phyloP scores from a whole-genome alignment of 2,329 filamentous ascomycete species.

The Chrysosporium queenslandicum region DNA sequence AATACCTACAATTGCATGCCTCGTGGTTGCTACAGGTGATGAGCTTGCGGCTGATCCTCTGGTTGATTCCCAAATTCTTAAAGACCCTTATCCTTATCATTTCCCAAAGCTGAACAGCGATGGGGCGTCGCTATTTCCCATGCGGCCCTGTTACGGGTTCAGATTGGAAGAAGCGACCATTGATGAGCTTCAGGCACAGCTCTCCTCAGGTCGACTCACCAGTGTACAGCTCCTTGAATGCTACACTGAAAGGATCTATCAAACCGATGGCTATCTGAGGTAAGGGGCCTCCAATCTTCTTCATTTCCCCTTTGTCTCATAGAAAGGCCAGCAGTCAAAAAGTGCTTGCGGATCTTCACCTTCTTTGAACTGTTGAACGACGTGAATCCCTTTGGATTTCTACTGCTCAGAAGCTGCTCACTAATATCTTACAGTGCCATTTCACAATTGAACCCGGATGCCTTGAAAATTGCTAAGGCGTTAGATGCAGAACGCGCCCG shows the following conservation, averaged over 20 bases:
- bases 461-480: constrained; percentile 49
- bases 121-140: constrained; percentile 44
- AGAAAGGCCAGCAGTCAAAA: no score
- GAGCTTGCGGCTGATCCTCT: constrained; percentile 19
- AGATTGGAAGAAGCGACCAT: constrained; percentile 60
- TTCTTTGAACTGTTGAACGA: no score
- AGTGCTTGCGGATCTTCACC: no score
- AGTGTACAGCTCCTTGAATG: constrained; percentile 51
- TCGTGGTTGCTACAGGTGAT: constrained; percentile 4
- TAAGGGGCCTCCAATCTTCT: constrained; percentile 27
- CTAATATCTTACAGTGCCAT: constrained; percentile 29
- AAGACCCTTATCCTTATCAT: constrained; percentile 28
- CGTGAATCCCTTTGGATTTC: no score
- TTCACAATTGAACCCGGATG: constrained; percentile 59
- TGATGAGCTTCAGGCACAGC: constrained; percentile 53
- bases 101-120: constrained; percentile 31
- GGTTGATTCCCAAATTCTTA: constrained; percentile 28
- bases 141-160: constrained; percentile 52
- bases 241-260: constrained; percentile 51
- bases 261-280: constrained; percentile 57
- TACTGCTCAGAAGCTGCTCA: no score
- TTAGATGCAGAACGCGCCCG: constrained; percentile 52
- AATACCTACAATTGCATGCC: constrained; percentile 20
- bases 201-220: constrained; percentile 47
- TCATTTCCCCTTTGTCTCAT: no score